phyloP scores from a whole-genome alignment of 441 rosid species.

The Capsella rubella region DNA sequence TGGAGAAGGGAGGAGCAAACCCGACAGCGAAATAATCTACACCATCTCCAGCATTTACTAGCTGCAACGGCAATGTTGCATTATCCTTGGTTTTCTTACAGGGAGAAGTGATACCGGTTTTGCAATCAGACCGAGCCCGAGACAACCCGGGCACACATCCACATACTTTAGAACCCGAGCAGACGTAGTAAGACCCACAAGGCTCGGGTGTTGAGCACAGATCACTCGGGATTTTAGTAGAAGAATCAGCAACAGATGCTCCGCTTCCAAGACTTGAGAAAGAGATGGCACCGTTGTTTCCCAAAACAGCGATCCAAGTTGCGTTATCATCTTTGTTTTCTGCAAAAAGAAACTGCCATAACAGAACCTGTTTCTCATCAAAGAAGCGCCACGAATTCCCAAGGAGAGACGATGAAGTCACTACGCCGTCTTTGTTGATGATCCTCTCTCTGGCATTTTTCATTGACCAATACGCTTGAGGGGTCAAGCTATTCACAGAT shows the following conservation, averaged over 20 bases:
- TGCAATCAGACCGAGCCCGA: constrained; percentile 49
- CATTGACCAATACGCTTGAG: constrained; percentile 92
- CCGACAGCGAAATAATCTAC: constrained; percentile 72
- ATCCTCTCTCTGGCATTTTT: constrained; percentile 50
- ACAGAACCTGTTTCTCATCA: constrained; percentile 55
- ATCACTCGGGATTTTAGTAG: constrained; percentile 63
- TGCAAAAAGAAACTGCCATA: constrained; percentile 62
- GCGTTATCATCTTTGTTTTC: constrained; percentile 50
- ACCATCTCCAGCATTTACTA: constrained; percentile 61
- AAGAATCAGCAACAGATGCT: constrained; percentile 44
- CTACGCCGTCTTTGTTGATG: constrained; percentile 52
- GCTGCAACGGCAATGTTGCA: constrained; percentile 50
- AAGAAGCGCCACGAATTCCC: constrained; percentile 86
- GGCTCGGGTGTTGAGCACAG: constrained; percentile 75
- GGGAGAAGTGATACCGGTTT: constrained; percentile 62
- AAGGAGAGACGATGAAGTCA: constrained; percentile 51
- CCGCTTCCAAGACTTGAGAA: constrained; percentile 56
- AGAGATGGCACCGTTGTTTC: constrained; percentile 62
- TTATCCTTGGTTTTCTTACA: constrained; percentile 46
- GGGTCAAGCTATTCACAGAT: constrained; percentile 63
- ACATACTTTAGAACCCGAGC: constrained; percentile 62
- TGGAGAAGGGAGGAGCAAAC: constrained; percentile 60
- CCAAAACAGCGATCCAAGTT: constrained; percentile 79
- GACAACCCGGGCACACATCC: constrained; percentile 69
- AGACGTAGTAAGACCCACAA: constrained; percentile 66